Conservation (phyloP, 2,329 filamentous ascomycete species). For the Emmonsiellopsis sp. region DNA sequence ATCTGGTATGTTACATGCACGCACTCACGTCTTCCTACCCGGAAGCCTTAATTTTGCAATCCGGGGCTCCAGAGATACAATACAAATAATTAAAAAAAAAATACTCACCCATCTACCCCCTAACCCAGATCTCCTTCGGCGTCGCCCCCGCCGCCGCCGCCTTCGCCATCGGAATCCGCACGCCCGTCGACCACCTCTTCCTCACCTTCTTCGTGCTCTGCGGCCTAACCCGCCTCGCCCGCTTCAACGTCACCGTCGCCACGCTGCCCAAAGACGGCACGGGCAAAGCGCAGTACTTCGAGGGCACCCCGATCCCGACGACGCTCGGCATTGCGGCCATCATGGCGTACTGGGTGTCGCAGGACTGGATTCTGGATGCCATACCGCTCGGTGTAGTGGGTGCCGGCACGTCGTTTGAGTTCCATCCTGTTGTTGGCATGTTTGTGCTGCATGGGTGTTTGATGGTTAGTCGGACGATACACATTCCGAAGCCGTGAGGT, state of each 20-base stretch:
- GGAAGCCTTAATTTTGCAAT: too few species aligned
- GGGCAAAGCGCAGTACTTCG: slow-evolving; percentile 92
- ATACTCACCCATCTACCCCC: background rate
- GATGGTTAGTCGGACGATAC: slow-evolving; percentile 92
- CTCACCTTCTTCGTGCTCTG: slow-evolving; percentile 88
- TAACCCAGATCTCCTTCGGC: slow-evolving; percentile 77
- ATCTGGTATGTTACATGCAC: slow-evolving; percentile 57
- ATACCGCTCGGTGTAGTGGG: slow-evolving; percentile 68
- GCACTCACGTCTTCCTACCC: background rate
- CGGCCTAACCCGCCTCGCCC: slow-evolving; percentile 82
- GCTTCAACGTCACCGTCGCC: slow-evolving; percentile 93
- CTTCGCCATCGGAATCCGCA: slow-evolving; percentile 82
- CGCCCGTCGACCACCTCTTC: slow-evolving; percentile 66
- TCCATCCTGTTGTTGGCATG: slow-evolving; percentile 71
- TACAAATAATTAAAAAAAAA: background rate
- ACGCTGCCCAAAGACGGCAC: slow-evolving; percentile 82
- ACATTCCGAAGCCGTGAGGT: slow-evolving; percentile 72
- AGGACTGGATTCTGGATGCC: slow-evolving; percentile 67
- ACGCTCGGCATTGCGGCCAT: slow-evolving; percentile 68
- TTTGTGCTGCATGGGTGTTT: slow-evolving; percentile 85
- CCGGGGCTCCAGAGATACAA: too few species aligned
- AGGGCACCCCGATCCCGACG: slow-evolving; percentile 92
- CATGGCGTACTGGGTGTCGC: slow-evolving; percentile 82
- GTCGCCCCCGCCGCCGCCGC: slow-evolving; percentile 79
- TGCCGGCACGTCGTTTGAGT: slow-evolving; percentile 60